A percentile compares a stretch with the other conserved stretches of the same genome.
These are phyloP conservation scores for Borealophlyctis nickersoniae DNA, from an alignment of 192 early-diverging fungal genomes.

Conservation along the genomic window DNA sequence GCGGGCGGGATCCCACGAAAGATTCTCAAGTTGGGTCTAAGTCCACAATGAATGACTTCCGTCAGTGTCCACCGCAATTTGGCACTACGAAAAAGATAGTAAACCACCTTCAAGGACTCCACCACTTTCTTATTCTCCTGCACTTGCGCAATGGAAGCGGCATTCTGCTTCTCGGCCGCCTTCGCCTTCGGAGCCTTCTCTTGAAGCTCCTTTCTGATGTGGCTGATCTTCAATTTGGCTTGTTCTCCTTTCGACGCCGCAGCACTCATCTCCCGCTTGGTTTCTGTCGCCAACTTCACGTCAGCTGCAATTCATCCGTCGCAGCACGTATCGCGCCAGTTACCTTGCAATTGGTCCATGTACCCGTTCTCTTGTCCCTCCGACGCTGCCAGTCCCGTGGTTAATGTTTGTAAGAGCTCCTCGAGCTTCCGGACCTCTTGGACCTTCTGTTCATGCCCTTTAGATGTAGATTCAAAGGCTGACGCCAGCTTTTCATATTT, in stretches of 20 bases:
- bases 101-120: constrained; percentile 18
- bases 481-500: constrained; percentile 24
- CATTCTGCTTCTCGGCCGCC: constrained; percentile 67
- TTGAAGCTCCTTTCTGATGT: constrained; percentile 70
- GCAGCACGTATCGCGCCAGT: background rate
- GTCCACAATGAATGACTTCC: constrained; percentile 1
- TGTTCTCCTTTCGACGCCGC: constrained; percentile 57
- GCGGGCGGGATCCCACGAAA: constrained; percentile 45
- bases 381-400: constrained; percentile 85
- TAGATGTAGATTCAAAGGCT: constrained; percentile 50
- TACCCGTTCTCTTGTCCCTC: constrained; percentile 95
- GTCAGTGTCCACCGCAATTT: background rate
- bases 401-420: constrained; percentile 87
- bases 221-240: constrained; percentile 71
- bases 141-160: constrained; percentile 46
- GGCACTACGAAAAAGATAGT: background rate
- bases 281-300: background rate
- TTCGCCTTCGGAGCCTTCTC: constrained; percentile 65
- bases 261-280: constrained; percentile 21
- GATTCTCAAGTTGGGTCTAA: constrained; percentile 28
- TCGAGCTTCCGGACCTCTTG: constrained; percentile 64
- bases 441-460: constrained; percentile 51
- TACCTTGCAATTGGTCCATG: constrained; percentile 89
- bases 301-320: background rate
- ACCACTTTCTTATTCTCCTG: constrained; percentile 33